phyloP scores from a whole-genome alignment of 75 land plant species.

The Cryptomeria japonica region DNA sequence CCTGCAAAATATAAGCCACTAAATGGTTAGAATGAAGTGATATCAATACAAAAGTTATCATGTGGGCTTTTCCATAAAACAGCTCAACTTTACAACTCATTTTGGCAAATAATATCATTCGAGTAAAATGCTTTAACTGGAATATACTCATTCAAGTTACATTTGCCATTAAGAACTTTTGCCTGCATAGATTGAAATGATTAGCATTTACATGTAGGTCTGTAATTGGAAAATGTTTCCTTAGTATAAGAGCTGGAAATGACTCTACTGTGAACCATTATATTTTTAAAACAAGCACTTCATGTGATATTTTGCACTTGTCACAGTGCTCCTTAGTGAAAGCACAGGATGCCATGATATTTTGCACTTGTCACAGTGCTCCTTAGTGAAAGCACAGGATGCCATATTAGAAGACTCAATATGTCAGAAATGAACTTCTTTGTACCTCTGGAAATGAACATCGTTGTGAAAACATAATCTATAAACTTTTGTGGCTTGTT shows the following conservation, averaged over 20 bases:
- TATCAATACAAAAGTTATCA: background rate
- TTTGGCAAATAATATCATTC: background rate
- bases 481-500: background rate
- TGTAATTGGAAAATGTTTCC: background rate
- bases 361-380: background rate
- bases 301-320: background rate
- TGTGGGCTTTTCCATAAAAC: constrained; percentile 2
- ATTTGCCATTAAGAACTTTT: background rate
- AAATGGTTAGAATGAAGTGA: background rate
- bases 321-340: background rate
- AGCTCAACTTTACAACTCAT: background rate
- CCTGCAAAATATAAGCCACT: constrained; percentile 21
- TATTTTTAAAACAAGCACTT: background rate
- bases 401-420: background rate
- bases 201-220: background rate
- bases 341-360: background rate
- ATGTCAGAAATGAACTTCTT: background rate
- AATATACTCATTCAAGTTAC: background rate
- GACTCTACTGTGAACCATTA: background rate
- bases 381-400: background rate
- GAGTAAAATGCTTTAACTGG: background rate
- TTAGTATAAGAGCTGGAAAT: background rate
- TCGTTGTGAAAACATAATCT: background rate
- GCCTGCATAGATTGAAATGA: background rate
- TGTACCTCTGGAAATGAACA: background rate